Evolutionary conservation across 441 rosid genomes (phyloP).

Genomic region (Macaranga tanarius): DNA sequence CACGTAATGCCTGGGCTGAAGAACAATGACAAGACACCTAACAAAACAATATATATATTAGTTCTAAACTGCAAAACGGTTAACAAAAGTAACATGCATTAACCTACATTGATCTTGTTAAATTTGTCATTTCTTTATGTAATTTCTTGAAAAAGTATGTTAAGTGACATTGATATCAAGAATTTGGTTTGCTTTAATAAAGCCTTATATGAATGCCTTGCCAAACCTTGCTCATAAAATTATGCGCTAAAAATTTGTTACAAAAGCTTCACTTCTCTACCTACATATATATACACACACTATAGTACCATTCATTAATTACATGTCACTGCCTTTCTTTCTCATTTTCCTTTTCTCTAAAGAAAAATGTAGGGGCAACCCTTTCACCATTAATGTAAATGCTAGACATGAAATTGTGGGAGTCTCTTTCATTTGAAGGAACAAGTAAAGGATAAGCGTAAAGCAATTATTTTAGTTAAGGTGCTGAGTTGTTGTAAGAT

Average conservation of each 20-base stretch:
- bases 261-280: not conserved
- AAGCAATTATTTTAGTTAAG: not conserved
- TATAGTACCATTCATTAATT: not conserved
- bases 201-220: not conserved
- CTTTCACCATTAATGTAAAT: constrained; percentile 29
- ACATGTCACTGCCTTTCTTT: constrained; percentile 14
- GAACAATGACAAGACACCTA: not conserved
- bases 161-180: not conserved
- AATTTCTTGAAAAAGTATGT: not conserved
- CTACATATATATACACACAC: not conserved
- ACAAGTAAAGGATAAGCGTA: not conserved
- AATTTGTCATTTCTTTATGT: not conserved
- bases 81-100: not conserved
- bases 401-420: constrained; percentile 32
- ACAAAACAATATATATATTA: too few relatives aligned
- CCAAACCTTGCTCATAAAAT: not conserved
- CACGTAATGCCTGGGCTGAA: not conserved
- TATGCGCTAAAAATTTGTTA: not conserved
- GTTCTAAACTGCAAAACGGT: not conserved
- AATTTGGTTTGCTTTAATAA: constrained; percentile 7
- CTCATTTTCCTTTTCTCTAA: constrained; percentile 4
- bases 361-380: not conserved
- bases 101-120: not conserved
- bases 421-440: constrained; percentile 32
- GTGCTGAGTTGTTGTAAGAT: constrained; percentile 11